Percentiles rank a stretch among this genome's conserved stretches.
Conservation (phyloP, 257 asterid genomes). For the Nicotiana otophora region DNA sequence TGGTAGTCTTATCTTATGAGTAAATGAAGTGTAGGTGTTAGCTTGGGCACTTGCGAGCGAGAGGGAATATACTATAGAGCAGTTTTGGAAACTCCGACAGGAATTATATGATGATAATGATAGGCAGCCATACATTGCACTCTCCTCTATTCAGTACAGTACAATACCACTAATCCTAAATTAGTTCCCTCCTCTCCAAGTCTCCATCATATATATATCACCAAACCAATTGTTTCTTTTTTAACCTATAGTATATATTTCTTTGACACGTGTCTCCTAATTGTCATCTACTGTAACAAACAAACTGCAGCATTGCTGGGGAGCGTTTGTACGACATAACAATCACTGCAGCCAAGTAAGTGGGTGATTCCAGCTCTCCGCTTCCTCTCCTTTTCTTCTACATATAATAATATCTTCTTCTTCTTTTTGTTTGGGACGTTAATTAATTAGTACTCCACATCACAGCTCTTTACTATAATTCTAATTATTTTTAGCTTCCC, state of each 20-base stretch:
- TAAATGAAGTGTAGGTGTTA: neutral
- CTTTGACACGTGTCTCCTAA: neutral
- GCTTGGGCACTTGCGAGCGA: neutral
- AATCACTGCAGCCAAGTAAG: neutral
- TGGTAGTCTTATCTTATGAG: too few species aligned
- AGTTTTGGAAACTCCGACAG: neutral
- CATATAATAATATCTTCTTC: neutral
- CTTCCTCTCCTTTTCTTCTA: neutral
- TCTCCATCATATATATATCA: neutral
- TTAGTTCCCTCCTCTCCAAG: neutral
- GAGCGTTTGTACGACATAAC: neutral
- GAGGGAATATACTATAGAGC: neutral
- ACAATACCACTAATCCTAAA: neutral
- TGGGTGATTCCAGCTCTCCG: neutral
- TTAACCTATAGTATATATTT: neutral
- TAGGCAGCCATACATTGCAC: neutral
- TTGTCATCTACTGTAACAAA: neutral
- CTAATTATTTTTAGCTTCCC: neutral
- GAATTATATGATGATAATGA: neutral
- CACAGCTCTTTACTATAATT: neutral
- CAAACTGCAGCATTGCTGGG: neutral
- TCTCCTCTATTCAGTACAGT: neutral
- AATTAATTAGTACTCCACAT: too few species aligned
- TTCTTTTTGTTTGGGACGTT: too few species aligned
- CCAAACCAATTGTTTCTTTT: too few species aligned